Conservation (phyloP, 2,329 filamentous ascomycete species). For the Microdochium trichocladiopsis region DNA sequence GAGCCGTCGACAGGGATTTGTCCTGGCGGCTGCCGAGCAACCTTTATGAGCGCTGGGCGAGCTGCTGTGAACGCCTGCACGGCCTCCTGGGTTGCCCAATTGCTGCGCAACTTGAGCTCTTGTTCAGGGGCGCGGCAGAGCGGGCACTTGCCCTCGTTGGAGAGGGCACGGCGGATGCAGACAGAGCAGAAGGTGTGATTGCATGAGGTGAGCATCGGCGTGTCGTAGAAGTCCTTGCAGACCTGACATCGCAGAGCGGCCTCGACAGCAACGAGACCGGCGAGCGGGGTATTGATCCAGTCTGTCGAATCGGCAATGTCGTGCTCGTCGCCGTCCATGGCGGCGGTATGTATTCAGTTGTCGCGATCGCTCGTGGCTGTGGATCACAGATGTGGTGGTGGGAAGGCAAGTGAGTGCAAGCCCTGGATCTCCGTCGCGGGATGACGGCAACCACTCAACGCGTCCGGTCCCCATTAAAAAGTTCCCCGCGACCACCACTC, state of each 20-base stretch:
- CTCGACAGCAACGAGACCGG: slow-evolving; percentile 65
- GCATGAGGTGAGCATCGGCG: slow-evolving; percentile 91
- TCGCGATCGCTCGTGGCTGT: background rate
- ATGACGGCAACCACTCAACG: background rate
- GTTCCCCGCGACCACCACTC: background rate
- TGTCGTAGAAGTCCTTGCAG: slow-evolving; percentile 95
- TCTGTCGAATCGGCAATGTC: slow-evolving; percentile 73
- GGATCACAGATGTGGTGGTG: background rate
- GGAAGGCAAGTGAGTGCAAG: background rate
- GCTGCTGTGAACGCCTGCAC: slow-evolving; percentile 70
- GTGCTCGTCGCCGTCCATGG: slow-evolving; percentile 25
- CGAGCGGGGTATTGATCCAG: slow-evolving; percentile 67
- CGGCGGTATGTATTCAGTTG: background rate
- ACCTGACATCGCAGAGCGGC: slow-evolving; percentile 87
- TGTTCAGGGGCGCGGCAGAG: slow-evolving; percentile 74
- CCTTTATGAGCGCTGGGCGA: slow-evolving; percentile 52
- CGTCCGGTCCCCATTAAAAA: background rate
- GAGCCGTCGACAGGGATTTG: slow-evolving; percentile 5
- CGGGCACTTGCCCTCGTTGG: slow-evolving; percentile 80
- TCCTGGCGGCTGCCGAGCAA: slow-evolving; percentile 48
- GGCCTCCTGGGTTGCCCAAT: slow-evolving; percentile 78
- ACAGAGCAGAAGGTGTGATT: slow-evolving; percentile 94
- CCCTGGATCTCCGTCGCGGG: background rate
- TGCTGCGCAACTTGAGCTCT: slow-evolving; percentile 76
- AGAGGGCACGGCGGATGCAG: slow-evolving; percentile 83